Conservation (phyloP, 2,329 filamentous ascomycete species). For the Fusarium xylarioides region DNA sequence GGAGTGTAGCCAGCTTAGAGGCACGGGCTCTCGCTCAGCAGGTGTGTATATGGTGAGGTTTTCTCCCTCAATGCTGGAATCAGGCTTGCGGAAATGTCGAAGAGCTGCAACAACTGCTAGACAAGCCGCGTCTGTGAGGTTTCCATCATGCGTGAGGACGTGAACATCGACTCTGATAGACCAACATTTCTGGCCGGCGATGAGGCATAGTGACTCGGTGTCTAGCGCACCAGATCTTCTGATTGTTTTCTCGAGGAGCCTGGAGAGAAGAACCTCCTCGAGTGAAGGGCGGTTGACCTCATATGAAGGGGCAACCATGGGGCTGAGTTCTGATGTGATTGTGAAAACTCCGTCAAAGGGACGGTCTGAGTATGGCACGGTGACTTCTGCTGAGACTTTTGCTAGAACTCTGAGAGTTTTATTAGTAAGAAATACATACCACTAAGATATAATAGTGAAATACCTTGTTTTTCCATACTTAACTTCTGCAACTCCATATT, state of each 20-base stretch:
- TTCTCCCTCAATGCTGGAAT: constrained; percentile 86
- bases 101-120: constrained; percentile 88
- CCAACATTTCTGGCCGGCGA: constrained; percentile 92
- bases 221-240: constrained; percentile 92
- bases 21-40: constrained; percentile 88
- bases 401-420: constrained; percentile 73
- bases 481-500: constrained; percentile 90
- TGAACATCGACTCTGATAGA: constrained; percentile 91
- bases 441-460: constrained; percentile 10
- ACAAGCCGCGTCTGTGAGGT: constrained; percentile 85
- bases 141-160: constrained; percentile 89
- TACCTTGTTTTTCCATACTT: constrained; percentile 90
- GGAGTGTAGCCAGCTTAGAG: constrained; percentile 89
- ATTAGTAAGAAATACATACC: constrained; percentile 11
- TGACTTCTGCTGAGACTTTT: constrained; percentile 88
- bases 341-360: constrained; percentile 96
- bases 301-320: constrained; percentile 91
- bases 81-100: constrained; percentile 89
- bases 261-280: constrained; percentile 84
- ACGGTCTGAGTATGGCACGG: constrained; percentile 83
- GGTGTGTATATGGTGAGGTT: constrained; percentile 84
- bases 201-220: constrained; percentile 93
- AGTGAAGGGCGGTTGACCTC: constrained; percentile 86
- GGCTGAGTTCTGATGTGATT: constrained; percentile 88
- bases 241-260: constrained; percentile 92